Evolutionary conservation across 345 rosid genomes (phyloP), one percentile per base, ranked within the genome.

Genomic region (Salix caprea): DNA sequence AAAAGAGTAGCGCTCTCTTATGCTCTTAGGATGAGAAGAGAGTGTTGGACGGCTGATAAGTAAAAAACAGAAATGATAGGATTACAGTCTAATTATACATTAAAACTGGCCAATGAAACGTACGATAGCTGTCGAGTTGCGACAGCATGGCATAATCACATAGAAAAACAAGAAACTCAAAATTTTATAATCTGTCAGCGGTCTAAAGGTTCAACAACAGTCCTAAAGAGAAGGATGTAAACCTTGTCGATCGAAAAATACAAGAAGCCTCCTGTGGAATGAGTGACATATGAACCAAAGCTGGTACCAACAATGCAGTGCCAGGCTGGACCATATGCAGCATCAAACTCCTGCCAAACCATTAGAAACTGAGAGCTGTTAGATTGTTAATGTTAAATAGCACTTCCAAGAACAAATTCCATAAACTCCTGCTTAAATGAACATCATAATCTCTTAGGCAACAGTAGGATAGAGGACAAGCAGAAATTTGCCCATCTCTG

Each of bases 271-370:
- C 99, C 98, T 0, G 84, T 73, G 2, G 99, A 95, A 86, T 95
- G 98, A 0, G 98, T 95, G 6, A 95, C 98, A 46, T 93, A 93
- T 16, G 99, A 95, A 67, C 99, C 98, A 74, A 93, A 95, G 85
- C 99, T 95, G 7, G 93, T 90, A 34, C 99, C 99, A 48, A 95
- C 99, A 11, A 95, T 90, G 92, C 97, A 95, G 77, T 95, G 99
- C 97, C 98, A 94, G 75, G 97, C 98, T 37, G 98, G 98, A 18
- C 98, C 98, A 61, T 88, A 90, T 5, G 89, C 85, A 4, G 91
- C 87, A 78, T 94, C 97, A 9, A 94, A 94, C 72, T 92, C 97
- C 98, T 94, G 93, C 15, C 77, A 82, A 67, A 69, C 19, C 62
- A 72, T 67, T 18, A 14, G 34, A 28, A 30, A 68, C 64, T 18